Evolutionary conservation across 768 basidiomycete genomes (phyloP), one percentile per base, ranked within the genome.

Genomic region (Ramaria rubella): DNA sequence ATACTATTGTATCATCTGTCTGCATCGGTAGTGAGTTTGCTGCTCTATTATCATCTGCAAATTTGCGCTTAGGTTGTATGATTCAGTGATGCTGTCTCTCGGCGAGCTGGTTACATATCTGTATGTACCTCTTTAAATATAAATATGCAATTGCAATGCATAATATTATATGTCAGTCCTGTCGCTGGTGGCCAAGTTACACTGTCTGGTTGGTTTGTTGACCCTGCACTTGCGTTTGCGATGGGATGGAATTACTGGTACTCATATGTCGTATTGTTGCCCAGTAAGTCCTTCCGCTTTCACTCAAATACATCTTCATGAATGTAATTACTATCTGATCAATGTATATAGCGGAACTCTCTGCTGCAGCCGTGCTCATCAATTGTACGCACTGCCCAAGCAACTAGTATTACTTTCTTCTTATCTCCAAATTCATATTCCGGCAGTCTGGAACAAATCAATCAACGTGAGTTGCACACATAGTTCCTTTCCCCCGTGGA

Each of bases 301-400:
- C n/a, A n/a, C n/a, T n/a, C n/a, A n/a, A n/a, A n/a, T n/a, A n/a
- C n/a, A n/a, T n/a, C n/a, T n/a, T n/a, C n/a, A n/a, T n/a, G n/a
- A n/a, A n/a, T n/a, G n/a, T n/a, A n/a, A n/a, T n/a, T n/a, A n/a
- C n/a, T n/a, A n/a, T n/a, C n/a, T n/a, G n/a, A n/a, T n/a, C n/a
- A n/a, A n/a, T n/a, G n/a, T n/a, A n/a, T n/a, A n/a, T 86, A 3
- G 86, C 87, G 0, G 87, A 90, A 65, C 72, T 90, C 5, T 81
- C 80, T 58, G 88, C 87, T 4, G 81, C 88, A 0, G 79, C 90
- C 3, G 79, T 94, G 21, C 70, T 95, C 24, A 81, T 95, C 62
- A 73, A 85, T 38, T 91, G 49, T 50, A 15, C 15, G 52, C 43
- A n/a, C 4, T 8, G 23, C 1, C 17, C 9, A 17, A 17, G n/a